Evolutionary conservation across 108 stramenopile genomes (phyloP).

Genomic region (Hondaea fermentalgiana): DNA sequence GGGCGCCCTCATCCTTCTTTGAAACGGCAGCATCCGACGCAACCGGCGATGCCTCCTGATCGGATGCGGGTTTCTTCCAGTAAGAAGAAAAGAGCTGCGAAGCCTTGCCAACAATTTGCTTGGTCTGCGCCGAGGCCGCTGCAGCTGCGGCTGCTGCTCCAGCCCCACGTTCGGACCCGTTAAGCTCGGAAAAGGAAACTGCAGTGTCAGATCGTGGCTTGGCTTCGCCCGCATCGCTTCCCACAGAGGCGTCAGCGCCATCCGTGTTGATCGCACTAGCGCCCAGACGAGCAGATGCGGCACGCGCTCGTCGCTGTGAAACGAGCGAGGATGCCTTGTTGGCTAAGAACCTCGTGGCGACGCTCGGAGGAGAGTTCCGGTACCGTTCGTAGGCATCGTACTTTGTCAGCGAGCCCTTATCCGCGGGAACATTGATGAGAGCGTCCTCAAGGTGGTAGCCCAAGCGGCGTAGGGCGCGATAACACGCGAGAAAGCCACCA

Average conservation of each 20-base stretch:
- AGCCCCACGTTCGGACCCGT: neutral
- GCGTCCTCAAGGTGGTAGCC: neutral
- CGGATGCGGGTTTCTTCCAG: neutral
- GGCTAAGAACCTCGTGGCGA: neutral
- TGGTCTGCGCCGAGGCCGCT: neutral
- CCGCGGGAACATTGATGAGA: neutral
- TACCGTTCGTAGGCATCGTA: neutral
- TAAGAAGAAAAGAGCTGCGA: neutral
- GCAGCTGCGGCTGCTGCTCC: neutral
- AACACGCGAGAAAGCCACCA: neutral
- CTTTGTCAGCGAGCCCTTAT: neutral
- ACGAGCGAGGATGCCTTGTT: neutral
- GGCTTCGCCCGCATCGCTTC: neutral
- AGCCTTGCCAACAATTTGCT: neutral
- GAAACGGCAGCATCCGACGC: neutral
- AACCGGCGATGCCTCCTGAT: neutral
- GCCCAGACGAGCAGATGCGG: neutral
- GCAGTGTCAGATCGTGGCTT: neutral
- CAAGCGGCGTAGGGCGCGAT: neutral
- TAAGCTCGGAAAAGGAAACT: neutral
- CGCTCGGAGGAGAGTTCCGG: neutral
- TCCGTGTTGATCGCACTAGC: no score
- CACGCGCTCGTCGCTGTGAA: neutral
- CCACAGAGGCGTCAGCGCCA: no score
- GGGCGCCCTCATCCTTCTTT: neutral